Base-by-base conservation (phyloP, 108 stramenopile genomes). In the Skeletonema marinoi region DNA sequence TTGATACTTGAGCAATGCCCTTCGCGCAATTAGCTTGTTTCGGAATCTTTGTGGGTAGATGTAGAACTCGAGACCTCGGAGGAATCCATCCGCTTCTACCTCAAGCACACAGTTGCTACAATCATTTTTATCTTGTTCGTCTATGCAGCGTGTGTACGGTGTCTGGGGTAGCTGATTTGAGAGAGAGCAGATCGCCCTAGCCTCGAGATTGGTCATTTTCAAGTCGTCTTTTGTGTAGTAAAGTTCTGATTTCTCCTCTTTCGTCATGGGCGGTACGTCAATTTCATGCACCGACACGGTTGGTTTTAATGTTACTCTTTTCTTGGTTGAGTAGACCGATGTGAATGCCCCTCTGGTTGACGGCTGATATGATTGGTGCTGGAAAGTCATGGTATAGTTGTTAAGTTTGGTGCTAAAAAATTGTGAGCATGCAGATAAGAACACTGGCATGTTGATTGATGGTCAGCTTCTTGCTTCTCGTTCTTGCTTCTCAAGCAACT, bases 1-100 rank as follows among this genome's bases (percentile, higher is more conserved):
- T 13, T 74, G 54, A 58, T 74, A 74, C 73, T 74, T 74, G 33
- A 74, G 16, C 33, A 74, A 10, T 11, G 73, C 36, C 46, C 17
- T 66, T 36, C 3, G 39, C 5, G 50, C 48, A 10, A 74, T 5
- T 12, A 58, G 21, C 31, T 25, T 74, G 65, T 74, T 66, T 36
- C n/a, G 31, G 14, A 44, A 62, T 54, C 61, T 39, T 17, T 33
- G 25, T 36, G 65, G 65, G 32, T 32, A 66, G 17, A 74, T 31
- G 31, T 38, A 7, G 11, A 74, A 32, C 13, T 74, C 73, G 38
- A 63, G 65, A 32, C 65, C 73, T 17, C 73, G 73, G 10, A 74
- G 73, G 32, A 63, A 31, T 30, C 29, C 21, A 12, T 74, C 65
- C 1, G 50, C 73, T 29, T 74, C 61, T 33, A 66, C 44, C 3